These are phyloP conservation scores for Fusarium sp. DNA, from an alignment of 2,329 filamentous ascomycete genomes.

Conservation along the genomic window DNA sequence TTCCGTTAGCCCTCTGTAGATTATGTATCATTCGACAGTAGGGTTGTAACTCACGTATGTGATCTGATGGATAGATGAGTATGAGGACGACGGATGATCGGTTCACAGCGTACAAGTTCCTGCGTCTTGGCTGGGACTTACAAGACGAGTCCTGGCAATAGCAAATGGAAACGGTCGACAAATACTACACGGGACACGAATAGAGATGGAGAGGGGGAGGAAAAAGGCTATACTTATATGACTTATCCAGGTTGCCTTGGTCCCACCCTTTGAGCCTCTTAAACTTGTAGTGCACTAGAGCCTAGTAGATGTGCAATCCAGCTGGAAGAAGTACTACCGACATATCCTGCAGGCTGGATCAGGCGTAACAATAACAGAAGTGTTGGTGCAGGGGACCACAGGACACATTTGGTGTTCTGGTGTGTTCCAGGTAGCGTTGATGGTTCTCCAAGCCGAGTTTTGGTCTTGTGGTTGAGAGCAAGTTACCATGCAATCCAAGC, in stretches of 20 bases:
- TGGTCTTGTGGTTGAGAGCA: background rate
- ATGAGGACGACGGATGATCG: background rate
- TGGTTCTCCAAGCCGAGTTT: background rate
- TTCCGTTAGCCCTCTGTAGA: background rate
- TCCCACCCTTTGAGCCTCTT: background rate
- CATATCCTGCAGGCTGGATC: background rate
- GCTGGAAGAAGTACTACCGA: background rate
- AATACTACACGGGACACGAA: background rate
- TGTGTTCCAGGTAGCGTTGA: background rate
- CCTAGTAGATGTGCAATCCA: constrained; percentile 3
- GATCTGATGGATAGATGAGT: background rate
- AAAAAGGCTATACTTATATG: constrained; percentile 4
- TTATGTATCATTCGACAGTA: background rate
- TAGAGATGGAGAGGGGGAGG: background rate
- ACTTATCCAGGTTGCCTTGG: constrained; percentile 2
- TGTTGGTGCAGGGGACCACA: background rate
- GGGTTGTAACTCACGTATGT: background rate
- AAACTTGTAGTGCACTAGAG: background rate
- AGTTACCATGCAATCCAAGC: background rate
- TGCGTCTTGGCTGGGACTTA: background rate
- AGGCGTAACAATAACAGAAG: background rate
- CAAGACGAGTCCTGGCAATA: background rate
- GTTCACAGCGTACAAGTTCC: background rate
- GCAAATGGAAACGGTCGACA: background rate
- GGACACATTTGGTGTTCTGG: background rate